Base-by-base conservation (phyloP, 2,329 filamentous ascomycete genomes). In the Fusarium annulatum region DNA sequence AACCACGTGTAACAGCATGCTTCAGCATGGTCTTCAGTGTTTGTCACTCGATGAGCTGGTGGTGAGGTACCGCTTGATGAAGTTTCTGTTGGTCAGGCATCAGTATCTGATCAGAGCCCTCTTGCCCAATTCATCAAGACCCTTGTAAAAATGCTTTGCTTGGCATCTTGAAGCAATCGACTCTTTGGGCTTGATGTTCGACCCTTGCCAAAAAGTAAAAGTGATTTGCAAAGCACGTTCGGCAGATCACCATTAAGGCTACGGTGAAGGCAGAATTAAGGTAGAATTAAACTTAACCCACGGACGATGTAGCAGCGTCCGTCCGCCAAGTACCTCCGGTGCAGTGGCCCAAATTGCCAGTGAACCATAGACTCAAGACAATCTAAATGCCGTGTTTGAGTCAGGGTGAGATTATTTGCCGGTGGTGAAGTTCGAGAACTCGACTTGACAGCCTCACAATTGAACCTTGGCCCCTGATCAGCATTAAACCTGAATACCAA, bases 211-310 rank as follows among this genome's bases (percentile, higher is more conserved):
- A 61, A 51, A 60, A 34, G 34, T 59, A 52, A 65, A 69, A 64
- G 55, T 34, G 58, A 64, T 70, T 71, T 65, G 43, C 58, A 56
- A 63, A 59, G 30, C 59, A 60, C 46, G 55, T 61, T 48, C 55
- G 71, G 64, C 52, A 72, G 73, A 77, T 77, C 73, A 43, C 41
- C 64, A 71, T 73, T 51, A 71, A 73, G 65, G 46, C 71, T 73
- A 63, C 63, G 69, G 71, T 69, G 57, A 75, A 63, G 59, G 30
- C 30, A 51, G 48, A 51, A 33, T 33, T n/a, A 33, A 51, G 46
- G 21, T 23, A 52, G 62, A 71, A 66, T 67, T 60, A 48, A 57
- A 59, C 57, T 66, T 68, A 42, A 60, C 43, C 61, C 58, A 67
- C 36, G 57, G 48, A 74, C 57, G 52, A 58, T 69, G 71, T 62